Evolutionary conservation across 2,329 filamentous ascomycete species (phyloP), one percentile per base, ranked within the genome.

Genomic region (Graphilbum fragrans): DNA sequence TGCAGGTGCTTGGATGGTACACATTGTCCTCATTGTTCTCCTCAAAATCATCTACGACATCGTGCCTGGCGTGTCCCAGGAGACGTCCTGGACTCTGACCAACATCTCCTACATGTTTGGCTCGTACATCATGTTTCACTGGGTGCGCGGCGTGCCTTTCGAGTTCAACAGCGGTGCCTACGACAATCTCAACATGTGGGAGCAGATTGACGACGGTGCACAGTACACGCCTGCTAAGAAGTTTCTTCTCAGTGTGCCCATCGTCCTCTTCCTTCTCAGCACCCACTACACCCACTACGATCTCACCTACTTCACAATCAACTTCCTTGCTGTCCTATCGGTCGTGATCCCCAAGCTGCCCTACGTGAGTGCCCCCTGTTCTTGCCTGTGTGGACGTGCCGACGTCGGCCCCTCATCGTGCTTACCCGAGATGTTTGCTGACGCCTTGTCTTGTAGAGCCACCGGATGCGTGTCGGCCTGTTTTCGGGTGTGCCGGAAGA

Each of bases 141-240:
- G 86, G 72, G 92, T 98, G 52, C 86, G 90, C 58, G 92, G 92
- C 53, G 86, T 96, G 37, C 92, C 92, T 6, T 98, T 98, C 58
- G 92, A 98, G 63, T 98, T 98, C 74, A 98, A 98, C 59, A 82
- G 86, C 43, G 92, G 92, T 45, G 92, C 92, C 53, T 98, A 96
- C 63, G 92, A 98, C 71, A 96, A 98, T 63, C 74, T 98, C 57
- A 98, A 96, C 68, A 96, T 98, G 92, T 98, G 92, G 92, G 92
- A 98, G 69, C 92, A 98, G 67, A 98, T 98, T 61, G 92, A 98
- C 69, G 93, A 96, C 56, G 92, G 92, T 37, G 92, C 92, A 53
- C 92, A 98, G 62, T 98, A 96, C 67, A 98, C 92, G 1, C 92
- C 92, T 4, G 86, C 92, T 50, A 98, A 98, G 72, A 98, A 98